These are phyloP conservation scores for Eucalyptus sp. DNA, from an alignment of 345 rosid species.

Conservation along the genomic window DNA sequence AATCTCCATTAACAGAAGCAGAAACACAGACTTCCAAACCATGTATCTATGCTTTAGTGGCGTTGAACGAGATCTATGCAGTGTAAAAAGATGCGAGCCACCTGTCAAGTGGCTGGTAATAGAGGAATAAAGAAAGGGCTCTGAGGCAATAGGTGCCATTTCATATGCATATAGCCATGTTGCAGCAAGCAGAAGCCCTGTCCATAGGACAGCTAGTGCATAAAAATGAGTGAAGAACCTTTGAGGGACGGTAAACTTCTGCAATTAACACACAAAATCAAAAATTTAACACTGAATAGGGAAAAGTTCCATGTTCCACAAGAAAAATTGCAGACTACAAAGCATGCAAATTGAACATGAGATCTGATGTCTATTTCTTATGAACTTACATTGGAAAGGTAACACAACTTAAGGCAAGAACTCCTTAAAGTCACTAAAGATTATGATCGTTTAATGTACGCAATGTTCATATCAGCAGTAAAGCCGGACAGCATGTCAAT, in stretches of 20 bases:
- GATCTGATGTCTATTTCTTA: no score
- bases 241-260: conserved; percentile 70
- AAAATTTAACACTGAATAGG: neutral
- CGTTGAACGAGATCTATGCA: conserved; percentile 21
- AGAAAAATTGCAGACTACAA: neutral
- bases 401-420: neutral
- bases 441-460: neutral
- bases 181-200: conserved; percentile 38
- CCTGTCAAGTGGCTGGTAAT: conserved; percentile 36
- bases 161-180: conserved; percentile 49
- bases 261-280: conserved; percentile 1
- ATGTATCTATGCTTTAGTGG: conserved; percentile 17
- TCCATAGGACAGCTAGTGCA: conserved; percentile 48
- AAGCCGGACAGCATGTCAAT: neutral
- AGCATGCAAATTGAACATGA: neutral
- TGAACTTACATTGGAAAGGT: neutral
- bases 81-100: conserved; percentile 32
- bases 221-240: conserved; percentile 61
- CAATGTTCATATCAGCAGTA: neutral
- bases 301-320: neutral
- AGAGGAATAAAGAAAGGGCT: conserved; percentile 23
- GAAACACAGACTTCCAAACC: conserved; percentile 50
- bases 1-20: conserved; percentile 55
- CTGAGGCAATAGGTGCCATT: conserved; percentile 22
- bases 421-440: neutral